Percentiles rank a stretch among this genome's conserved stretches.
These are phyloP conservation scores for Arabidopsis arenosa DNA, from an alignment of 345 rosid species.

Conservation along the genomic window DNA sequence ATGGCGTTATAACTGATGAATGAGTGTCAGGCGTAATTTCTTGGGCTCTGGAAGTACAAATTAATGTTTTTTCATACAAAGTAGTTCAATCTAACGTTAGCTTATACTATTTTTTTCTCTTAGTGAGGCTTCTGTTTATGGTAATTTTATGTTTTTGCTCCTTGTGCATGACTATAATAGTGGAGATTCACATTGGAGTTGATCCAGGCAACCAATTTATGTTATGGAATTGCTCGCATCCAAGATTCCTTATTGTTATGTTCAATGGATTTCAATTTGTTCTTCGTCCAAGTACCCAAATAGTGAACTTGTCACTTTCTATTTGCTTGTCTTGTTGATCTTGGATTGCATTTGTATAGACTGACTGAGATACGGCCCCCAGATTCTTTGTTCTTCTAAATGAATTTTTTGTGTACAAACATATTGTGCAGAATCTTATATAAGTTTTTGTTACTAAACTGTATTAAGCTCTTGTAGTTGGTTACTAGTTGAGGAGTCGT, in stretches of 20 bases:
- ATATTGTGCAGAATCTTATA: conserved; percentile 11
- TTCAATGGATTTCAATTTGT: conserved; percentile 3
- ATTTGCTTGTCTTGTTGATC: conserved; percentile 21
- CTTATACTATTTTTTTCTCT: not conserved
- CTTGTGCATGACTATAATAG: conserved; percentile 58
- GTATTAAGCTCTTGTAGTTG: conserved; percentile 23
- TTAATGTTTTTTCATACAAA: conserved; percentile 16
- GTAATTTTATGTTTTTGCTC: conserved; percentile 56
- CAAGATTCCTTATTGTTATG: conserved; percentile 61
- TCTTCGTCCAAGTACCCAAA: conserved; percentile 14
- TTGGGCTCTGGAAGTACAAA: conserved; percentile 4
- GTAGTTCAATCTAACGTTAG: conserved; percentile 17
- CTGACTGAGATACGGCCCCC: conserved; percentile 22
- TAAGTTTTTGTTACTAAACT: conserved; percentile 17
- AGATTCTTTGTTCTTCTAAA: conserved; percentile 17
- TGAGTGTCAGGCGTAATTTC: not conserved
- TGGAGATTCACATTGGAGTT: conserved; percentile 66
- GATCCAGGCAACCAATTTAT: conserved; percentile 66
- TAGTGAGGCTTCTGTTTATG: conserved; percentile 12
- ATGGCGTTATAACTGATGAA: conserved; percentile 7
- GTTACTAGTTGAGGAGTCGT: conserved; percentile 21
- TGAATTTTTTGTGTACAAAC: conserved; percentile 28
- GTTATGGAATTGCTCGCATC: conserved; percentile 73
- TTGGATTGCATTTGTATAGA: conserved; percentile 29
- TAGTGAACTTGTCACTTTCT: not conserved